phyloP scores from a whole-genome alignment of 495 filamentous ascomycete species.

The Penicillium canescens region DNA sequence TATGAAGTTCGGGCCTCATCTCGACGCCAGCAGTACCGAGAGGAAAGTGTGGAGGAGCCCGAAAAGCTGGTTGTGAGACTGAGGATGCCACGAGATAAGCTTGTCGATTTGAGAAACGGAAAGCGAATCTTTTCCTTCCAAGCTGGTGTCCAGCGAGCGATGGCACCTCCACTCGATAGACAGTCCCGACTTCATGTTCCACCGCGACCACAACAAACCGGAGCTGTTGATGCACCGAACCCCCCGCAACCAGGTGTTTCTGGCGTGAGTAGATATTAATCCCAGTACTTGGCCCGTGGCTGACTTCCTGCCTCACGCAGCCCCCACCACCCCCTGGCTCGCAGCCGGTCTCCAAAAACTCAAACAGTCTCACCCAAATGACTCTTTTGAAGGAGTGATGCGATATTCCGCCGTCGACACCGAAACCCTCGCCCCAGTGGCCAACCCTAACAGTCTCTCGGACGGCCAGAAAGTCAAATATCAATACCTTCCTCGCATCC shows the following conservation, averaged over 20 bases:
- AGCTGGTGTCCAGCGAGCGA: conserved; percentile 47
- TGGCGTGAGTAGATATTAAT: conserved; percentile 53
- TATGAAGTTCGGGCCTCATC: conserved; percentile 64
- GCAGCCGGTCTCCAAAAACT: conserved; percentile 61
- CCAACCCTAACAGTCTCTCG: conserved; percentile 48
- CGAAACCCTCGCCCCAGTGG: conserved; percentile 56
- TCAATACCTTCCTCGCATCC: conserved; percentile 79
- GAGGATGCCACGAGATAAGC: conserved; percentile 45
- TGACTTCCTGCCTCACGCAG: conserved; percentile 42
- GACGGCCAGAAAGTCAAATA: conserved; percentile 58
- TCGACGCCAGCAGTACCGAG: conserved; percentile 62
- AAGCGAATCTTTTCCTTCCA: conserved; percentile 19
- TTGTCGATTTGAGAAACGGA: conserved; percentile 23
- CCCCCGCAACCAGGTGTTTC: conserved; percentile 55
- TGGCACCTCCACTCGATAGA: conserved; percentile 58
- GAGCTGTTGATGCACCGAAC: conserved; percentile 62
- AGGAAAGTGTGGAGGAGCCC: conserved; percentile 70
- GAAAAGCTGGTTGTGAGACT: conserved; percentile 33
- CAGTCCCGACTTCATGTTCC: conserved; percentile 33
- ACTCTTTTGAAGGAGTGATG: conserved; percentile 86
- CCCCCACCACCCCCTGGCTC: conserved; percentile 84
- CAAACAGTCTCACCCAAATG: conserved; percentile 64
- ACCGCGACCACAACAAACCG: conserved; percentile 53
- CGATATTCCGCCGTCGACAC: conserved; percentile 75
- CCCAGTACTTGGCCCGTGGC: conserved; percentile 15